Evolutionary conservation across 2,329 filamentous ascomycete species (phyloP), one percentile per base, ranked within the genome.

Genomic region (Aschersonia sp.): DNA sequence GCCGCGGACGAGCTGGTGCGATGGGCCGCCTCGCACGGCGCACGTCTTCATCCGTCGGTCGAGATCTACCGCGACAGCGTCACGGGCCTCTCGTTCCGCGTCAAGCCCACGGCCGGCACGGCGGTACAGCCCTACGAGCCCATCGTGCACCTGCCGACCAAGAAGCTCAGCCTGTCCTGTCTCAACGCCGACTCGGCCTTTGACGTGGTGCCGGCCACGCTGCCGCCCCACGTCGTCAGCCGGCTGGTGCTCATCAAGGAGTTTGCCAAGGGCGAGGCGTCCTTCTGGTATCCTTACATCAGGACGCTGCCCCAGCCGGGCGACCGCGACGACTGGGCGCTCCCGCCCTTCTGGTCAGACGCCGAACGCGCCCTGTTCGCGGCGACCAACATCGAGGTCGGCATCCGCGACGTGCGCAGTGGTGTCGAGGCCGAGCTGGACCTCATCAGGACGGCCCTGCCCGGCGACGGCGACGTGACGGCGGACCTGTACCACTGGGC

Each of bases 161-260:
- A 60, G 4, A 37, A 37, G 33, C 68, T 72, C 10, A 73, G 73
- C 0, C 67, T 83, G 5, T 82, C 78, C 0, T 81, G 73, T 56
- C 63, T 81, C 47, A 76, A 81, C 55, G 70, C 73, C 29, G 56
- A 64, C 2, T 52, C 58, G 33, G 9, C 6, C 51, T 75, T 84
- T 44, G 71, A 76, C 0, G 45, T 57, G 1, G 78, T 85, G 53
- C 60, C 83, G 44, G 55, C 67, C 1, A 56, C 57, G 5, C 61
- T 71, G 2, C 72, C 73, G 1, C 71, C 78, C 0, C 75, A 84
- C 53, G 76, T 84, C 49, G 63, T 81, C 45, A 73, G 78, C 7
- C 73, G 81, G 4, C 83, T 87, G 62, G 82, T 85, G 52, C 69
- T 88, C 5, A 71, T 85, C 58, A 76, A 81, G 51, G 78, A 88